phyloP scores from a whole-genome alignment of 2,329 filamentous ascomycete genomes.

The Fusarium sterilihyphosum region DNA sequence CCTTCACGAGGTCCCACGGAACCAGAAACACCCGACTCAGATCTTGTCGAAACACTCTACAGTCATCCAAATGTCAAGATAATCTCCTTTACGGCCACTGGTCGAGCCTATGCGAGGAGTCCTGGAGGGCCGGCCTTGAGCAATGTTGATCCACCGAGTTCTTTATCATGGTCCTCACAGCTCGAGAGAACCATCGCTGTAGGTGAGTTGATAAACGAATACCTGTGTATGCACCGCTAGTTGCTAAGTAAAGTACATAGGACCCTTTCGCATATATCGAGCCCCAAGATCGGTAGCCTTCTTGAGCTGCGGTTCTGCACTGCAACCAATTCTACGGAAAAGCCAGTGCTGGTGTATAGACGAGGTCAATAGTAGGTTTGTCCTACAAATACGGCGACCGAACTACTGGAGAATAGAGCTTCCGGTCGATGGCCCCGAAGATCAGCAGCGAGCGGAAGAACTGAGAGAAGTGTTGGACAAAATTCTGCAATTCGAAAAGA shows the following conservation, averaged over 20 bases:
- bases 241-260: constrained; percentile 50
- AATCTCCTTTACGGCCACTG: constrained; percentile 60
- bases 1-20: constrained; percentile 35
- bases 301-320: constrained; percentile 82
- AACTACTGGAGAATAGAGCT: constrained; percentile 93
- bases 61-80: constrained; percentile 79
- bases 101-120: constrained; percentile 45
- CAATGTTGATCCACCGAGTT: constrained; percentile 64
- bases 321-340: constrained; percentile 87
- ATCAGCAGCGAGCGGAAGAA: constrained; percentile 67
- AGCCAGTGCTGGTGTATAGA: constrained; percentile 96
- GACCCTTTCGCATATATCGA: constrained; percentile 83
- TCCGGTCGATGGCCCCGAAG: constrained; percentile 63
- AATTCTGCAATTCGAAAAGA: constrained; percentile 87
- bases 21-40: constrained; percentile 35
- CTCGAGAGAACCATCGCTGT: constrained; percentile 84
- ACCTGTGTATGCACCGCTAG: not conserved
- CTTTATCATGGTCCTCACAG: constrained; percentile 77
- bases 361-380: constrained; percentile 80
- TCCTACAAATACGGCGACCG: constrained; percentile 84
- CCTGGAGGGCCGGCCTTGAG: constrained; percentile 44
- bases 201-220: constrained; percentile 57
- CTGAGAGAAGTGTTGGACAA: constrained; percentile 76
- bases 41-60: constrained; percentile 75
- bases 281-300: constrained; percentile 89